These are phyloP conservation scores for Amaranthus cruentus DNA, from an alignment of 148 eudicot genomes.

Conservation along the genomic window DNA sequence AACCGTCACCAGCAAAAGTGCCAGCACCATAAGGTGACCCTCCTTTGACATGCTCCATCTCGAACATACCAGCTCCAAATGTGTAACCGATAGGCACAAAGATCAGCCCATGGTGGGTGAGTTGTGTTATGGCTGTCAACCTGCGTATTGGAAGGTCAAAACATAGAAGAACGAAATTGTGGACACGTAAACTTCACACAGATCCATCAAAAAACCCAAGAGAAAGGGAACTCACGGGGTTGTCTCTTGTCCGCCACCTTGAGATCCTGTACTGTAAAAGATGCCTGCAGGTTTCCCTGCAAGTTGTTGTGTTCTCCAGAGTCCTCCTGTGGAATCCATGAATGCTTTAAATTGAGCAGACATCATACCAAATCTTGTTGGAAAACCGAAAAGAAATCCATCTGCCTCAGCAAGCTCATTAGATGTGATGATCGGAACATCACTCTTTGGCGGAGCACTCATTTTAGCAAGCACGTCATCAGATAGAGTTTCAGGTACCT, in stretches of 20 bases:
- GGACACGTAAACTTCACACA: no score
- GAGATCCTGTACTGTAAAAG: conserved; percentile 70
- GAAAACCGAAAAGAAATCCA: conserved; percentile 69
- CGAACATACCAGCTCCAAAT: conserved; percentile 82
- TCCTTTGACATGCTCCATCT: conserved; percentile 67
- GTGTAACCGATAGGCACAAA: conserved; percentile 80
- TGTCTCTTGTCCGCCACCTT: conserved; percentile 88
- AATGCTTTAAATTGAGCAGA: conserved; percentile 81
- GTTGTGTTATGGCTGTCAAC: conserved; percentile 75
- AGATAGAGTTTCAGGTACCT: conserved; percentile 70
- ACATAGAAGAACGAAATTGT: no score
- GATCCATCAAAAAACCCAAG: background rate
- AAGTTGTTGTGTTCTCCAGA: conserved; percentile 61
- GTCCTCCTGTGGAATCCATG: conserved; percentile 63
- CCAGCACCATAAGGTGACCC: conserved; percentile 79
- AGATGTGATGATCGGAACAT: conserved; percentile 50
- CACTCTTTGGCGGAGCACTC: conserved; percentile 66
- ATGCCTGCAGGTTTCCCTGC: conserved; percentile 80
- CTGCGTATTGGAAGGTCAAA: conserved; percentile 25
- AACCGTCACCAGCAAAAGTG: conserved; percentile 71
- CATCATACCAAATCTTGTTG: conserved; percentile 82
- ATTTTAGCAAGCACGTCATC: conserved; percentile 57
- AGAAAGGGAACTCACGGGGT: conserved; percentile 48
- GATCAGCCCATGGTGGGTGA: conserved; percentile 73
- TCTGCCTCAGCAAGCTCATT: conserved; percentile 67